Evolutionary conservation across 1,139 yeast species (phyloP), one percentile per base, ranked within the genome.

Genomic region (Sugiyamaella neomexicana): DNA sequence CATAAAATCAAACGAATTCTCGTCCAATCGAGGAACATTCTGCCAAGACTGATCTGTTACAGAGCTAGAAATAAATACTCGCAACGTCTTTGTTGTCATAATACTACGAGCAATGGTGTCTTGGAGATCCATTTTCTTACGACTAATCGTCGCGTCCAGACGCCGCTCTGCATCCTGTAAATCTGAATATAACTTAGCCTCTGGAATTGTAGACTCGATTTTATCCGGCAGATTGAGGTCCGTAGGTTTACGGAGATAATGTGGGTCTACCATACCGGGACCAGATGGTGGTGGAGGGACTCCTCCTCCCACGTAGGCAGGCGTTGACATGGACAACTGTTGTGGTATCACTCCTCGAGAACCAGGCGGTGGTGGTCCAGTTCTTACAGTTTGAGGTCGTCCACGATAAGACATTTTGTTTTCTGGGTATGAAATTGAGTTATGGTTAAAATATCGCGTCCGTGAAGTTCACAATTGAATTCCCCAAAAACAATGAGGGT

Each of bases 21-120:
- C 76, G 41, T 70, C 71, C n/a, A 63, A 52, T 5, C 61, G 62
- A 2, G 64, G 52, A 38, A 65, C 70, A 23, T 60, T 62, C 54
- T 91, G 98, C 99, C 99, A 93, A 46, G 95, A 89, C 72, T 93
- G 98, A 68, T 89, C 88, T 59, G 84, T 87, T 43, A 86, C 77
- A 1, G 89, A 85, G 68, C 89, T 90, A 64, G 93, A 89, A 32
- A 95, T 76, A 67, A 86, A 93, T 23, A 93, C 80, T 56, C 99
- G 80, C 65, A 93, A 76, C 80, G 58, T 81, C 75, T 67, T 80
- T 75, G 64, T 77, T 73, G 61, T 79, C 74, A 58, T 72, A 70
- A 70, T 70, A 60, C 71, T 71, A 56, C 68, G 72, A 52, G 72
- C 68, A 64, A 79, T 54, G 50, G 83, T 78, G 54, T 93, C 96